Evolutionary conservation across 2,329 filamentous ascomycete species (phyloP), one percentile per base, ranked within the genome.

Genomic region (Aspergillus puulaauensis): DNA sequence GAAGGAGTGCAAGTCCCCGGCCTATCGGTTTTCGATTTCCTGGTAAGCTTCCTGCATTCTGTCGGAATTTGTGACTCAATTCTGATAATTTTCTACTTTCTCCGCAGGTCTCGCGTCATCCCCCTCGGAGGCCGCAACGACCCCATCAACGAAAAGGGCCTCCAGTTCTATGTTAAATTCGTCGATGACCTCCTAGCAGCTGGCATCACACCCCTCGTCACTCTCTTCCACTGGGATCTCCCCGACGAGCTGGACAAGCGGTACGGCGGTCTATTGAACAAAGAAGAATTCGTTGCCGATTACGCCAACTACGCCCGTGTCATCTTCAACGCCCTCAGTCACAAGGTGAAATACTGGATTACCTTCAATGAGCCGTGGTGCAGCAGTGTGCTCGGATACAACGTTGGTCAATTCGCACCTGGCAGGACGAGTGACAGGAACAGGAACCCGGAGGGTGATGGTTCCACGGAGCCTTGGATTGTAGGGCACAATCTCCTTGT

Each of bases 351-450:
- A 79, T 83, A 90, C 76, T 96, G 91, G 91, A 90, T 93, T 73
- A 95, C 90, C 24, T 91, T 93, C 78, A 95, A 95, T 73, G 91
- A 96, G 79, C 91, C 91, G 3, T 95, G 90, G 86, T 96, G 90
- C 77, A 90, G 86, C 62, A 86, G 88, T 52, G 87, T 95, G 60
- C 82, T 95, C 43, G 91, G 91, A 37, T 95, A 93, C 76, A 89
- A 83, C 70, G 85, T 83, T 43, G 91, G 91, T 27, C 79, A 86
- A 61, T 92, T 93, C 70, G 91, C 91, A 11, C 91, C 91, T 1
- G 91, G 91, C n/a, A 87, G 85, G 69, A 90, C 87, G 6, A 91
- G 89, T 65, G 87, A 95, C 75, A 85, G 90, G 61, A 82, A 71
- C 59, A 90, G 87, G 80, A 90, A 83, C 51, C 68, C 84, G 2